Percentiles rank a stretch among this genome's conserved stretches.
Evolutionary conservation across 2,329 filamentous ascomycete species (phyloP).

Genomic region (Colletotrichum graminicola): DNA sequence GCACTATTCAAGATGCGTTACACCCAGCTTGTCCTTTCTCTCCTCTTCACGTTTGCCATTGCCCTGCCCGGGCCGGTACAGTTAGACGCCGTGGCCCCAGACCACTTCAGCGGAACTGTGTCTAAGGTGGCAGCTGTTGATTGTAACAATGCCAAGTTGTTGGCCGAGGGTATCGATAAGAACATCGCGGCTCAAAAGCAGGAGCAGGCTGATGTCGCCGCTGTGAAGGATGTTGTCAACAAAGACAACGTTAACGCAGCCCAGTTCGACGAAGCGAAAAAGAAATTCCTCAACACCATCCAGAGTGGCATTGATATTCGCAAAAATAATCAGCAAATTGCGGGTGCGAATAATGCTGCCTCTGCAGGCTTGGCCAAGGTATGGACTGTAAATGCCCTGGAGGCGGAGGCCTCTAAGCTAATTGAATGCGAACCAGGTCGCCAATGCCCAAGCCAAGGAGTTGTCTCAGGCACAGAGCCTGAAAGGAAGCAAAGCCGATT

Average conservation of each 20-base stretch:
- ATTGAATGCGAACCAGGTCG: constrained; percentile 1
- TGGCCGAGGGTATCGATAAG: constrained; percentile 44
- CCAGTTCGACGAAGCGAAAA: constrained; percentile 40
- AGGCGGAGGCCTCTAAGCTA: neutral
- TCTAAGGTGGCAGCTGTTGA: neutral
- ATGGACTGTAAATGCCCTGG: neutral
- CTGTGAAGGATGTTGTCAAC: constrained; percentile 33
- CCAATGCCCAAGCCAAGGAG: constrained; percentile 19
- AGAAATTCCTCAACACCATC: constrained; percentile 43
- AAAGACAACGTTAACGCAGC: constrained; percentile 9
- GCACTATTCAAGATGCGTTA: constrained; percentile 24
- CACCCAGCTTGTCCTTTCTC: constrained; percentile 14
- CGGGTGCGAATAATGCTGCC: constrained; percentile 38
- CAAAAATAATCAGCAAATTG: constrained; percentile 44
- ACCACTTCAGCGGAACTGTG: neutral
- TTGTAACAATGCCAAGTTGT: constrained; percentile 43
- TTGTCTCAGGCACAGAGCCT: constrained; percentile 14
- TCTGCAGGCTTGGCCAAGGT: constrained; percentile 41
- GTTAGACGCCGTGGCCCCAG: neutral
- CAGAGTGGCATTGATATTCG: constrained; percentile 45
- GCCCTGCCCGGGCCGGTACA: constrained; percentile 21
- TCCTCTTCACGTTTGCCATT: constrained; percentile 24
- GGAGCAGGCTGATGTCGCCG: constrained; percentile 41
- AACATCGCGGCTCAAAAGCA: constrained; percentile 46
- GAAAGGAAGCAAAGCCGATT: constrained; percentile 1